Evolutionary conservation across 169 alveolate genomes (phyloP), one percentile per base, ranked within the genome.

Genomic region (Plasmodium relictum): DNA sequence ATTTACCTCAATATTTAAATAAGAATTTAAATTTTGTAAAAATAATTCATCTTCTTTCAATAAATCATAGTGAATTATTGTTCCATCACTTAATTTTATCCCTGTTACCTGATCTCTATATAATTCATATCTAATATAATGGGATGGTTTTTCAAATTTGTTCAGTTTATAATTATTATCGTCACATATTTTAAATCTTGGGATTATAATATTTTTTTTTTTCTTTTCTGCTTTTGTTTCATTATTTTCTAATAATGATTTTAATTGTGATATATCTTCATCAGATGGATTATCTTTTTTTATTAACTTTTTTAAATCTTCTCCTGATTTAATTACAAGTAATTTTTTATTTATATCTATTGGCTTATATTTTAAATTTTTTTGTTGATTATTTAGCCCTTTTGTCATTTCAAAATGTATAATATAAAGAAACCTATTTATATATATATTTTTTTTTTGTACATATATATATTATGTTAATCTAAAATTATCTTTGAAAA

Each of bases 51-150:
- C 97, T 39, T 89, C 95, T 62, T 93, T 91, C 63, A 76, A 94
- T 88, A 95, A 59, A 87, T 93, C 95, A 62, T 95, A 95, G 66
- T 95, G 97, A 14, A 93, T 88, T 41, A 92, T 85, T 1, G 93
- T 72, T 26, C 93, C 92, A 45, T 95, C 97, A 42, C 91, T 89
- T 48, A 95, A 50, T 42, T 89, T 88, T 16, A 95, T 83, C n/a
- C 97, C 97, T 16, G 94, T 76, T 14, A 94, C 97, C 78, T 93
- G 92, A 61, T 93, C 94, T 73, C 96, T 92, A 65, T 95, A 91
- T 68, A 94, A 96, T 61, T 95, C 95, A 74, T 91, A 95, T 52
- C 97, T 91, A 61, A 95, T 95, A 74, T 95, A 95, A 61, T 92
- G 95, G 1, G 92, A 73, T 37, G 97, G 97, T 42, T 93, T 89